phyloP scores from a whole-genome alignment of 2,329 filamentous ascomycete species.

The Aureobasidium melanogenum region DNA sequence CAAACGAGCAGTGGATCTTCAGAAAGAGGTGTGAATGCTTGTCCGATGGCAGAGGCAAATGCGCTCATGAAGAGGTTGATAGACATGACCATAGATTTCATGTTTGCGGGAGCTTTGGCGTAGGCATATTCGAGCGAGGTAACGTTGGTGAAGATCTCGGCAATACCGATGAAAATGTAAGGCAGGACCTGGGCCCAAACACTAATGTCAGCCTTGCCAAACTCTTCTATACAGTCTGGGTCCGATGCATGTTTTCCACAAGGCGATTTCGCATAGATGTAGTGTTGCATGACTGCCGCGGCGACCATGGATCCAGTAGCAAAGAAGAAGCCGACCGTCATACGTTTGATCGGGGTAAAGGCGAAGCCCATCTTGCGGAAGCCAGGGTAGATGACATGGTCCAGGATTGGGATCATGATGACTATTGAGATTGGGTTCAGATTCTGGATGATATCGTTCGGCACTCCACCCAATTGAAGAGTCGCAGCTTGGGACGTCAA shows the following conservation, averaged over 20 bases:
- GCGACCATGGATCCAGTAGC: slow-evolving; percentile 45
- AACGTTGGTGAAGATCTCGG: slow-evolving; percentile 38
- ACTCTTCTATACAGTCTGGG: slow-evolving; percentile 1
- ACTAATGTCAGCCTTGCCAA: slow-evolving; percentile 24
- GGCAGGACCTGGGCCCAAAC: slow-evolving; percentile 36
- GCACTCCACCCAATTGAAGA: slow-evolving; percentile 35
- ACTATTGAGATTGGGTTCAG: slow-evolving; percentile 34
- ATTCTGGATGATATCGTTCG: slow-evolving; percentile 39
- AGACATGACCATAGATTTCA: slow-evolving; percentile 42
- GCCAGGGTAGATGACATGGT: slow-evolving; percentile 37
- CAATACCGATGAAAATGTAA: slow-evolving; percentile 33
- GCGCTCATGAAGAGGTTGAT: slow-evolving; percentile 52
- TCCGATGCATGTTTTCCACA: slow-evolving; percentile 32
- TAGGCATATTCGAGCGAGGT: slow-evolving; percentile 39
- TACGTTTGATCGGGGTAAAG: slow-evolving; percentile 44
- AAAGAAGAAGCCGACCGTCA: slow-evolving; percentile 45
- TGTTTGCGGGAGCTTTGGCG: slow-evolving; percentile 36
- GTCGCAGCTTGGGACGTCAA: slow-evolving; percentile 36
- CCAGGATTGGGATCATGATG: slow-evolving; percentile 37
- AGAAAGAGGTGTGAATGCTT: slow-evolving; percentile 51
- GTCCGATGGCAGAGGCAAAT: slow-evolving; percentile 50
- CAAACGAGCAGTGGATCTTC: slow-evolving; percentile 57
- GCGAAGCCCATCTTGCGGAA: slow-evolving; percentile 33
- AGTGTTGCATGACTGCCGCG: slow-evolving; percentile 46
- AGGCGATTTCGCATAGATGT: slow-evolving; percentile 45